Evolutionary conservation across 441 rosid genomes (phyloP), one percentile per base, ranked within the genome.

Genomic region (Geranium incanum): DNA sequence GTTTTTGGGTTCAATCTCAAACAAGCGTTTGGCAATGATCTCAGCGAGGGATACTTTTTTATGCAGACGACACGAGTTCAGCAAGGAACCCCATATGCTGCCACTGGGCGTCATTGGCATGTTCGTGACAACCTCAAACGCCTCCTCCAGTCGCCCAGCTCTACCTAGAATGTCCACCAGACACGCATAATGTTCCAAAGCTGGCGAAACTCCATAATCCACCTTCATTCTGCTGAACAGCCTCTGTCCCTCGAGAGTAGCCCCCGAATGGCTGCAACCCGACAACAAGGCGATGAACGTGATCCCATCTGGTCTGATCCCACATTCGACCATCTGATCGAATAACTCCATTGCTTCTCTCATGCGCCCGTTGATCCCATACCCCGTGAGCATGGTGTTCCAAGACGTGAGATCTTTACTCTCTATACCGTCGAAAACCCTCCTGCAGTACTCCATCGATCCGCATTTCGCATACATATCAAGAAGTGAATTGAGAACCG

Each of bases 391-490:
- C 82, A 87, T 79, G 21, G 85, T 82, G 16, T 88, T 85, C 89
- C 84, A 89, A 3, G 90, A 84, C 43, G 79, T 79, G 66, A 80
- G 48, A 23, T 83, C 85, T 45, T 81, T 88, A 75, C 72, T 21
- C 75, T 81, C 19, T 5, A 71, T 80, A 70, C 82, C 84, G 21
- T 45, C 72, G 73, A 82, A 79, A 15, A 75, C 77, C 70, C n/a
- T 45, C 33, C 62, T 69, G 50, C 81, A 84, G 19, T 81, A 77
- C 15, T 45, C 68, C 70, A 83, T 72, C 79, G 82, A 76, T 43
- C 88, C 90, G 50, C 85, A 81, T 77, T 84, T 84, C 23, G 88
- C 85, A 38, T 84, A 83, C 90, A 84, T 80, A 67, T 79, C 82
- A 66, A 86, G 73, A 77, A 70, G 81, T 18, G 86, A 79, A 70